Percentiles rank a stretch among this genome's conserved stretches.
Evolutionary conservation across 169 alveolate species (phyloP).

Genomic region (Eimeria tenella): DNA sequence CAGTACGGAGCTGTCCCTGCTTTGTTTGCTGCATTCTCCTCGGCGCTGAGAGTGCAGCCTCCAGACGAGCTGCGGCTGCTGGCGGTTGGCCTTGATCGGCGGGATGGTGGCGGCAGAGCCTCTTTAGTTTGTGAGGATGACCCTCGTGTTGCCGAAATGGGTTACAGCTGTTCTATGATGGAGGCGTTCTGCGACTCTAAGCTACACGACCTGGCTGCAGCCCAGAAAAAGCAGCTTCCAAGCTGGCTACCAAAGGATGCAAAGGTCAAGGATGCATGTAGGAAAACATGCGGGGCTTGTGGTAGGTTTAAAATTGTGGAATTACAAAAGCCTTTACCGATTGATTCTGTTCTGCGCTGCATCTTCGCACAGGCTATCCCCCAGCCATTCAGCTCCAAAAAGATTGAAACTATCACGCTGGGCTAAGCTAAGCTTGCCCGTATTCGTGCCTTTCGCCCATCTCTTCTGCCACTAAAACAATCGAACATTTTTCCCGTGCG

Average conservation of each 20-base stretch:
- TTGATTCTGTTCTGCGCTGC: neutral
- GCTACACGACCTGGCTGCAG: constrained; percentile 70
- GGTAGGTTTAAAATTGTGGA: constrained; percentile 32
- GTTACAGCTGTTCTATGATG: constrained; percentile 62
- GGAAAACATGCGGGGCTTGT: constrained; percentile 70
- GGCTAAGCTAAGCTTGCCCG: too few relatives aligned
- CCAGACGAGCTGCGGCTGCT: constrained; percentile 76
- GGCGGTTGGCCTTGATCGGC: constrained; percentile 64
- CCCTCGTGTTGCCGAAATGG: constrained; percentile 71
- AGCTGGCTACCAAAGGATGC: constrained; percentile 74
- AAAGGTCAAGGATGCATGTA: constrained; percentile 73
- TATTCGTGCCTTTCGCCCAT: too few relatives aligned
- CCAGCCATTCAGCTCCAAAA: neutral
- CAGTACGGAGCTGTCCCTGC: constrained; percentile 76
- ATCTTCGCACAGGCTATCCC: neutral
- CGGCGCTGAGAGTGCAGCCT: constrained; percentile 65
- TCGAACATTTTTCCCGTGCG: neutral
- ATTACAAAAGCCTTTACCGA: neutral
- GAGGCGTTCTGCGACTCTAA: constrained; percentile 67
- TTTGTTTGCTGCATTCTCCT: constrained; percentile 40
- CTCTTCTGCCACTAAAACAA: neutral
- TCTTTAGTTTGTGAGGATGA: constrained; percentile 67
- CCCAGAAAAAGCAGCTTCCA: constrained; percentile 74
- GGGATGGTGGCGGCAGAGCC: constrained; percentile 34
- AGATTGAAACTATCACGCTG: too few relatives aligned